Evolutionary conservation across 176 grass and related monocot genomes (phyloP).

Genomic region (Oryza meridionalis): DNA sequence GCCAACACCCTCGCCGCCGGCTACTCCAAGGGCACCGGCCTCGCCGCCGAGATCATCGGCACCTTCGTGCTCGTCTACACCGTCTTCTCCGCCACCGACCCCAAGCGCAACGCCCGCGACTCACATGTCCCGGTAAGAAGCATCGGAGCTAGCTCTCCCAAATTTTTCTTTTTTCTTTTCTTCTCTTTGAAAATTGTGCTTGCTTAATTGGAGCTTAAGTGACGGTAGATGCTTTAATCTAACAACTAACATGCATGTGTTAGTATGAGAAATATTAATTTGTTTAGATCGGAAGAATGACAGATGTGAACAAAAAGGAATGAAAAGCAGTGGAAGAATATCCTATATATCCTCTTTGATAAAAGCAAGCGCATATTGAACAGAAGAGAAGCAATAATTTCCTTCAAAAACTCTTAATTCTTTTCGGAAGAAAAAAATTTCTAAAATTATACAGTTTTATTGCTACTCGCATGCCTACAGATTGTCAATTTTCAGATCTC

Average conservation of each 20-base stretch:
- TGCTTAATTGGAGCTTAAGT: slow-evolving; percentile 28
- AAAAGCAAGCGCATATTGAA: slow-evolving; percentile 2
- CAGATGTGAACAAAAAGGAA: slow-evolving; percentile 33
- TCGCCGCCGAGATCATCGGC: slow-evolving; percentile 95
- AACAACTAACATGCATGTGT: not conserved
- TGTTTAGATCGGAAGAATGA: not conserved
- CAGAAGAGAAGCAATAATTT: not conserved
- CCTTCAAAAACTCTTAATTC: not conserved
- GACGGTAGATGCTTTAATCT: not conserved
- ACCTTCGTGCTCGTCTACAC: slow-evolving; percentile 99
- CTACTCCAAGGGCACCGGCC: slow-evolving; percentile 85
- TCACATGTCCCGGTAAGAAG: slow-evolving; percentile 93
- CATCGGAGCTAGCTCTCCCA: not conserved
- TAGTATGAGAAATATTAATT: not conserved
- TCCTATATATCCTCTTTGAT: slow-evolving; percentile 1
- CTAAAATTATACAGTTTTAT: too few species aligned
- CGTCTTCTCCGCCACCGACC: slow-evolving; percentile 99
- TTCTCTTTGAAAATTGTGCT: not conserved
- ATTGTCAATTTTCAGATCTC: not conserved
- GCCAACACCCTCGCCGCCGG: slow-evolving; percentile 69
- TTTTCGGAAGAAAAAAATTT: too few species aligned
- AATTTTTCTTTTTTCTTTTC: too few species aligned
- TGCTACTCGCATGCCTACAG: not conserved
- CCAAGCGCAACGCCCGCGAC: slow-evolving; percentile 97
- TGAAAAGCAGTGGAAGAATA: not conserved